phyloP scores from a whole-genome alignment of 2,329 filamentous ascomycete genomes.

The Epichloe brachyelytri region DNA sequence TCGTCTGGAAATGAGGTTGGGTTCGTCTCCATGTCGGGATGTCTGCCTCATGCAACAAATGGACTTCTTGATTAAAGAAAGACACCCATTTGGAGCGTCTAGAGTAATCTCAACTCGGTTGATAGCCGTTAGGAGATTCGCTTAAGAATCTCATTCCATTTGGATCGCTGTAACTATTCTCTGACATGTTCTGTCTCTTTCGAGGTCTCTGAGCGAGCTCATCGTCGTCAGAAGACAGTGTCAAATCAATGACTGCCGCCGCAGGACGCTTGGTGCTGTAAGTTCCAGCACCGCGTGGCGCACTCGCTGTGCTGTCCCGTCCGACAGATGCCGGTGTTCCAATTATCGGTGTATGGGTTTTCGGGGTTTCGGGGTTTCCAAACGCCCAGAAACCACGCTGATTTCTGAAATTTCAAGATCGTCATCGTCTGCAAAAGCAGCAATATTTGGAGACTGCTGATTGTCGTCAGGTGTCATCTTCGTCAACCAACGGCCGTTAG shows the following conservation, averaged over 20 bases:
- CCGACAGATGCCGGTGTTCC: constrained; percentile 26
- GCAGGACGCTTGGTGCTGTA: constrained; percentile 34
- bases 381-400: constrained; percentile 20
- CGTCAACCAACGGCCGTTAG: constrained; percentile 62
- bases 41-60: not conserved
- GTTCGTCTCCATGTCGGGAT: not conserved
- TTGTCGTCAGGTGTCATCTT: constrained; percentile 23
- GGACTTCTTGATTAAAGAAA: not conserved
- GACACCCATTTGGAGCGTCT: not conserved
- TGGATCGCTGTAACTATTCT: constrained; percentile 13
- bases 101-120: not conserved
- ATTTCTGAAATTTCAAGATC: constrained; percentile 36
- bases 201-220: constrained; percentile 29
- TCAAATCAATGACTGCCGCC: constrained; percentile 46
- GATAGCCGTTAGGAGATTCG: constrained; percentile 13
- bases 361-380: constrained; percentile 21
- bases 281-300: constrained; percentile 21
- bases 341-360: constrained; percentile 20
- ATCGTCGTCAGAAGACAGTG: constrained; percentile 42
- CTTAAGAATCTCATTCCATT: constrained; percentile 10
- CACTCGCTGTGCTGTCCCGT: constrained; percentile 22
- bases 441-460: constrained; percentile 15
- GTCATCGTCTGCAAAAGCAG: constrained; percentile 31
- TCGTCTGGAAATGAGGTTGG: not conserved
- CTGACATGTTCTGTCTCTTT: constrained; percentile 31